Evolutionary conservation across 2,329 filamentous ascomycete genomes (phyloP).

Genomic region (Akanthomyces lecanii): DNA sequence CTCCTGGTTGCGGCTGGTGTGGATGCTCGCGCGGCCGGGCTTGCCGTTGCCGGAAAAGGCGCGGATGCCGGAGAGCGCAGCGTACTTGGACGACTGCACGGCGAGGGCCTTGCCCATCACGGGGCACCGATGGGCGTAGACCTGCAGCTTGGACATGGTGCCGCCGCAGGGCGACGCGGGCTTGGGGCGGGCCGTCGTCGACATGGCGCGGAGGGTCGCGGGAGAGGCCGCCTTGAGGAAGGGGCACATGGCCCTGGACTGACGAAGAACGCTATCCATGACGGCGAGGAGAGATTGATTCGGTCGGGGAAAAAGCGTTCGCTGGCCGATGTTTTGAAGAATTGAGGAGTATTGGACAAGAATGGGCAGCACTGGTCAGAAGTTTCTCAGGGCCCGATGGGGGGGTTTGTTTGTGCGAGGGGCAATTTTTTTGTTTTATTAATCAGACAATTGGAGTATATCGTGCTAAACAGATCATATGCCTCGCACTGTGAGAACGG

Average conservation of each 20-base stretch:
- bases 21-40: slow-evolving; percentile 67
- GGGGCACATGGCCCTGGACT: slow-evolving; percentile 95
- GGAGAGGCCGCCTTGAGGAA: slow-evolving; percentile 95
- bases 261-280: slow-evolving; percentile 93
- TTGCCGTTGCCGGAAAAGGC: slow-evolving; percentile 48
- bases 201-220: slow-evolving; percentile 84
- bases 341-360: background rate
- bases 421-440: slow-evolving; percentile 6
- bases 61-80: slow-evolving; percentile 46
- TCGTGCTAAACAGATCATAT: slow-evolving; percentile 6
- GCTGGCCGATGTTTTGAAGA: background rate
- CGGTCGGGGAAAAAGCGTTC: background rate
- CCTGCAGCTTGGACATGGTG: slow-evolving; percentile 94
- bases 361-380: background rate
- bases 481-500: background rate
- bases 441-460: background rate
- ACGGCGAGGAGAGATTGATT: slow-evolving; percentile 18
- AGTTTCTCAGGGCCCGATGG: background rate
- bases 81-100: slow-evolving; percentile 65
- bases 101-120: slow-evolving; percentile 98
- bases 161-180: slow-evolving; percentile 68
- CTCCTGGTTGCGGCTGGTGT: slow-evolving; percentile 73
- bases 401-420: background rate
- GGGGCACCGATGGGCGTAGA: slow-evolving; percentile 89
- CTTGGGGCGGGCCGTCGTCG: slow-evolving; percentile 64